phyloP scores from a whole-genome alignment of 441 rosid genomes.

The Hura crepitans region DNA sequence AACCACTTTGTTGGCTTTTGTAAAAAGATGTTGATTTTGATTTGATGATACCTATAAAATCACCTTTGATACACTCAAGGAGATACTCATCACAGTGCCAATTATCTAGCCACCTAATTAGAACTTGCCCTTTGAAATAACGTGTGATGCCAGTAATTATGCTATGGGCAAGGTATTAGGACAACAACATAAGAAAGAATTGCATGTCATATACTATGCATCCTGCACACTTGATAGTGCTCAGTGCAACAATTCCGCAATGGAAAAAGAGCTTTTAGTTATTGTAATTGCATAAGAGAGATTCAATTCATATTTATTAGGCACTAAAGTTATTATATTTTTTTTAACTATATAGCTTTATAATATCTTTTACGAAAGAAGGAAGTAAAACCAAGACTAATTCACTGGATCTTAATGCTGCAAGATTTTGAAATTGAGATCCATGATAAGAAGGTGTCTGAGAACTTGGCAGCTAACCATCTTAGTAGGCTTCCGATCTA shows the following conservation, averaged over 20 bases:
- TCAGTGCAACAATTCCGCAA: not conserved
- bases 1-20: not conserved
- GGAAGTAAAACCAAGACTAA: not conserved
- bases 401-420: not conserved
- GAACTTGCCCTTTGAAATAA: not conserved
- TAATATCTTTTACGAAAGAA: not conserved
- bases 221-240: not conserved
- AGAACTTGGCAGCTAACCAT: not conserved
- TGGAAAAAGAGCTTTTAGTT: not conserved
- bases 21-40: too few species aligned
- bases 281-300: not conserved
- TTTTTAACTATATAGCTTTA: not conserved
- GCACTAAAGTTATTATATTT: not conserved
- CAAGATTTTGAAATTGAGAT: not conserved
- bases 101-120: not conserved
- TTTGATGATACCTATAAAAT: too few species aligned
- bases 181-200: not conserved
- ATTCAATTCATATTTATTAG: not conserved
- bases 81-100: not conserved
- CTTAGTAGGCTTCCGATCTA: not conserved
- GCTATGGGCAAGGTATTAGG: not conserved
- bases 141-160: not conserved
- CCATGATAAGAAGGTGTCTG: not conserved
- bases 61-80: not conserved
- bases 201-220: not conserved